Percentiles rank a stretch among this genome's conserved stretches.
Evolutionary conservation across 2,329 filamentous ascomycete genomes (phyloP).

Genomic region (Esteya vermicola): DNA sequence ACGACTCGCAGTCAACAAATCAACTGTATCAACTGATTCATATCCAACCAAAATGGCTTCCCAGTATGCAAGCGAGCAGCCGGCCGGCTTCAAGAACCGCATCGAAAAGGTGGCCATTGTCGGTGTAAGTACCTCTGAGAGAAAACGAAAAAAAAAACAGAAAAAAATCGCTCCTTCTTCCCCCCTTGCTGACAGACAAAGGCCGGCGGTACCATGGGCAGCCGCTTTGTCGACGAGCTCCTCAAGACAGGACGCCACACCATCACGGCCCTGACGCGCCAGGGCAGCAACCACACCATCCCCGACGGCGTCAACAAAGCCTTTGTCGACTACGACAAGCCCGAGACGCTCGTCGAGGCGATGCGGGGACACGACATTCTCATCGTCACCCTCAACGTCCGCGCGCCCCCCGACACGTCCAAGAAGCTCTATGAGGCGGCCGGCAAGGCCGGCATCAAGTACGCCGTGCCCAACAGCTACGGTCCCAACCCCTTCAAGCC

Average conservation of each 20-base stretch:
- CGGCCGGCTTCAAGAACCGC: conserved; percentile 14
- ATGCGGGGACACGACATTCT: conserved; percentile 11
- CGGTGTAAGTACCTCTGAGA: conserved; percentile 9
- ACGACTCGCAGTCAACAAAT: too few relatives aligned
- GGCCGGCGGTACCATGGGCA: conserved; percentile 13
- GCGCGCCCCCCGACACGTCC: conserved; percentile 19
- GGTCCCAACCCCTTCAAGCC: conserved; percentile 13
- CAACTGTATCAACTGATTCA: too few relatives aligned
- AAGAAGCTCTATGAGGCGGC: conserved; percentile 27
- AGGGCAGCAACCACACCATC: conserved; percentile 24
- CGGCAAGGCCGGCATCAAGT: conserved; percentile 26
- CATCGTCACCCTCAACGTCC: conserved; percentile 10
- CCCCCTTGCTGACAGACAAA: conserved; percentile 4
- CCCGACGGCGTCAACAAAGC: conserved; percentile 23
- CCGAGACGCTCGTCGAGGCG: conserved; percentile 9
- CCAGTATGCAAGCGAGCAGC: conserved; percentile 15
- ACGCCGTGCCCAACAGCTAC: conserved; percentile 29
- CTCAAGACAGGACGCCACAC: conserved; percentile 24
- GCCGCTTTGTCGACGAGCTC: conserved; percentile 9
- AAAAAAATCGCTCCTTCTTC: too few relatives aligned
- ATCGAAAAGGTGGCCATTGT: conserved; percentile 14
- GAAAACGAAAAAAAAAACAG: too few relatives aligned
- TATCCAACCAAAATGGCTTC: neutral
- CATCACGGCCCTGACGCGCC: conserved; percentile 34
- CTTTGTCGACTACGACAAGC: conserved; percentile 22